Base-by-base conservation (phyloP, 768 basidiomycete species). In the Panellus pusillus region DNA sequence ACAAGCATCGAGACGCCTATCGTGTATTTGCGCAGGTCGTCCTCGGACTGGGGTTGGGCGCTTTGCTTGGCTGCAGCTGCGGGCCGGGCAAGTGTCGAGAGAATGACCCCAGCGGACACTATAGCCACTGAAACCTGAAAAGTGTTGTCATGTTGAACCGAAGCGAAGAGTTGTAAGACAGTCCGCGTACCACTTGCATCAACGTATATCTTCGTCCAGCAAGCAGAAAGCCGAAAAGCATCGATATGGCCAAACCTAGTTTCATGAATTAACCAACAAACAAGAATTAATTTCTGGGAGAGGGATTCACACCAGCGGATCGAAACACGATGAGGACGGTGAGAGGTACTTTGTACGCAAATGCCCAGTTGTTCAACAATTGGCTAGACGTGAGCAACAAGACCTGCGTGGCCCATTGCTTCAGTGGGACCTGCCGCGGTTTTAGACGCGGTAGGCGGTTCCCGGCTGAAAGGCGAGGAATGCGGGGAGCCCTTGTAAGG, bases 291-390 rank as follows among this genome's bases (percentile, higher is more conserved):
- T 44, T 32, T 29, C 18, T 19, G 31, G 29, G 35, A 36, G 20
- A 52, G 46, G 32, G 24, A 48, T 44, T 54, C 27, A 36, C 38
- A 86, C 91, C 90, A 37, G 88, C 90, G 46, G 89, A 91, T 35
- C 92, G 82, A 67, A 93, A 91, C 24, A 94, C 84, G 60, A 94
- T 93, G 60, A 91, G 82, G 3, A 94, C 71, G 1, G 89, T 83
- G 42, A 92, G 72, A 4, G 90, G 91, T 0, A 93, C 86, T 44
- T 84, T 73, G 66, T 82, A 89, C 0, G 84, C 84, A 64, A 86
- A 91, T 1, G 86, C 89, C 82, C 83, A 86, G 66, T 91, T 93
- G 66, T 92, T 92, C 61, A 94, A 66, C 46, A 92, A 67, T 14
- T 86, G 84, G 32, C 87, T 81, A 12, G 79, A 74, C 3, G 83